Base-by-base conservation (phyloP, 140 eudicot genomes). In the Ambrosia hybrid region DNA sequence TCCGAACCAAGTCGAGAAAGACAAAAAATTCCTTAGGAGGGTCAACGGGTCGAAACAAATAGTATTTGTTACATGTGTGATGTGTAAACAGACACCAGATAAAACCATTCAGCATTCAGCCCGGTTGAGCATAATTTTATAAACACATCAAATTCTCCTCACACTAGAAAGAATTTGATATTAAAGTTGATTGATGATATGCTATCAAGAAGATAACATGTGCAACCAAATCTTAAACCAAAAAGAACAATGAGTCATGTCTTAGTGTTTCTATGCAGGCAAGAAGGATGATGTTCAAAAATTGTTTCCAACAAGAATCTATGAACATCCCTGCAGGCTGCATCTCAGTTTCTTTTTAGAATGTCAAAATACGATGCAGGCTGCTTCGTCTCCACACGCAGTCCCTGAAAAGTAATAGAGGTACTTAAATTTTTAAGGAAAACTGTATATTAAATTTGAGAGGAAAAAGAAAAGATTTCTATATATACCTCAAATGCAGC, bases 401-500 rank as follows among this genome's bases (percentile, higher is more conserved):
- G 79, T 68, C 82, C 91, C 96, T 91, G 80, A 57, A 75, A 76
- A 57, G 48, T 17, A 45, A 57, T 1, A 33, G 5, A 26, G 2
- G 41, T 14, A 5, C 30, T 49, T 0, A 46, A 49, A 46, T 17
- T 14, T 49, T 61, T 13, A n/a, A 21, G 39, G 41, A 52, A 17
- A 74, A 17, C 52, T 4, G 3, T 16, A 52, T 12, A 61, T 15
- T 48, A 33, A 0, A 37, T 17, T 43, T 11, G 1, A 51, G 51
- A 49, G 6, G 26, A 45, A 17, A 9, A 51, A 49, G 10, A 15
- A 53, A 9, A 70, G 3, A 37, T 38, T 56, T 70, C 21, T 9
- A 9, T 48, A 66, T 66, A 74, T 87, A 94, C 99, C 99, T 91
- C 97, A 11, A 88, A 68, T 3, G 92, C 87, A 49, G 95, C 89